Evolutionary conservation across 108 stramenopile species (phyloP).

Genomic region (Licmophora abbreviata): DNA sequence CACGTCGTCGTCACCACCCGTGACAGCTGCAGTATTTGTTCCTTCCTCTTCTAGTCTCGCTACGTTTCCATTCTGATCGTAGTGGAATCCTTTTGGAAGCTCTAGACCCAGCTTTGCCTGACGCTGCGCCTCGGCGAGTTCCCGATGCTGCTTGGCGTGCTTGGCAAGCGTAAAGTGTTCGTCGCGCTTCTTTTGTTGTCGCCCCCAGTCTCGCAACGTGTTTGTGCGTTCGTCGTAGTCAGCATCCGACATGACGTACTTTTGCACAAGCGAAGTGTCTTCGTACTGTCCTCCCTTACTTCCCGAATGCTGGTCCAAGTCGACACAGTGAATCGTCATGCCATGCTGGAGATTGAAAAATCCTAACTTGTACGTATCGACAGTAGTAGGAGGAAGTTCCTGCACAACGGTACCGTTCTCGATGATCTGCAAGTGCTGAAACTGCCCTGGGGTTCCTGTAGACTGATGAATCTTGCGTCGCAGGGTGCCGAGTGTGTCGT

Average conservation of each 20-base stretch:
- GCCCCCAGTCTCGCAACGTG: slow-evolving; percentile 87
- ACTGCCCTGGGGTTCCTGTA: slow-evolving; percentile 85
- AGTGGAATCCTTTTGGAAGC: slow-evolving; percentile 56
- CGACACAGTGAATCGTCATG: slow-evolving; percentile 83
- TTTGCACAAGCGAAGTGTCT: slow-evolving; percentile 81
- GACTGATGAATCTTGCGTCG: slow-evolving; percentile 82
- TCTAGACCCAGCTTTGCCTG: slow-evolving; percentile 41
- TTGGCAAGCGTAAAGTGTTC: slow-evolving; percentile 69
- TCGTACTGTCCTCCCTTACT: slow-evolving; percentile 83
- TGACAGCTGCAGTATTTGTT: background rate
- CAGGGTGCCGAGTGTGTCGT: slow-evolving; percentile 69
- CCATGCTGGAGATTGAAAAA: slow-evolving; percentile 78
- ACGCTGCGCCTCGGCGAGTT: slow-evolving; percentile 58
- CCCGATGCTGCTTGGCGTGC: slow-evolving; percentile 70
- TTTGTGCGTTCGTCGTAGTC: slow-evolving; percentile 89
- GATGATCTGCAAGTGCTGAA: slow-evolving; percentile 78
- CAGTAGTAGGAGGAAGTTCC: slow-evolving; percentile 47
- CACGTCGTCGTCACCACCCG: slow-evolving; percentile 9
- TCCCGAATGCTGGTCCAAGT: slow-evolving; percentile 85
- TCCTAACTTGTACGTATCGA: slow-evolving; percentile 76
- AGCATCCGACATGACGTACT: slow-evolving; percentile 91
- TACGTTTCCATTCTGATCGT: slow-evolving; percentile 45
- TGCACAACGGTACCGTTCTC: slow-evolving; percentile 29
- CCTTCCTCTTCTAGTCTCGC: slow-evolving; percentile 24
- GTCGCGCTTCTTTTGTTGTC: slow-evolving; percentile 79